phyloP scores from a whole-genome alignment of 208 protist genomes.

The Acanthamoeba healyi region DNA sequence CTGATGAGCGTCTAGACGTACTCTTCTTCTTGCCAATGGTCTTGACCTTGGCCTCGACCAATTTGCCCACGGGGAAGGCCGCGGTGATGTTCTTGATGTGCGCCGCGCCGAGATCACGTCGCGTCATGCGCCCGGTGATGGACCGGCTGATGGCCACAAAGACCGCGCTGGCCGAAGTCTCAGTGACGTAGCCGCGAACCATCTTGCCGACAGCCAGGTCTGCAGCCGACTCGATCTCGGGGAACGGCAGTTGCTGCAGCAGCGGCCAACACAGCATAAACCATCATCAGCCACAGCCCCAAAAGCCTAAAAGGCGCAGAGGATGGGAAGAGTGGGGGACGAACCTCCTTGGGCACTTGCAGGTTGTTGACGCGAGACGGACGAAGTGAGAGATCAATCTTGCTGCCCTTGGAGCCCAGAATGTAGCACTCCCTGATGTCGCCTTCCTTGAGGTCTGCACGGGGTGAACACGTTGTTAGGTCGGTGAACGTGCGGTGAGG shows the following conservation, averaged over 20 bases:
- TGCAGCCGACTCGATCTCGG: constrained; percentile 45
- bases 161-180: background rate
- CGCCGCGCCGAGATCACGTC: background rate
- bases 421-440: constrained; percentile 65
- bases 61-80: constrained; percentile 43
- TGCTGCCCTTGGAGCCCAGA: background rate
- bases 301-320: background rate
- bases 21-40: background rate
- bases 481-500: too few relatives aligned
- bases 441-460: constrained; percentile 47
- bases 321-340: background rate
- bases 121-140: background rate
- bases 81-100: background rate
- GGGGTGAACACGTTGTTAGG: too few relatives aligned
- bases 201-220: constrained; percentile 47
- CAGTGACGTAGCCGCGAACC: constrained; percentile 42
- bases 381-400: constrained; percentile 73
- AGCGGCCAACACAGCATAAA: background rate
- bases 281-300: background rate
- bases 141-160: constrained; percentile 49
- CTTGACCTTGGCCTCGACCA: constrained; percentile 47
- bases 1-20: background rate
- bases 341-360: constrained; percentile 52
- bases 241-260: constrained; percentile 46
- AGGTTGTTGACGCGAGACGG: constrained; percentile 65